A percentile compares a stretch with the other conserved stretches of the same genome.
Conservation (phyloP, 2,329 filamentous ascomycete species). For the Colletotrichum cuscutae region DNA sequence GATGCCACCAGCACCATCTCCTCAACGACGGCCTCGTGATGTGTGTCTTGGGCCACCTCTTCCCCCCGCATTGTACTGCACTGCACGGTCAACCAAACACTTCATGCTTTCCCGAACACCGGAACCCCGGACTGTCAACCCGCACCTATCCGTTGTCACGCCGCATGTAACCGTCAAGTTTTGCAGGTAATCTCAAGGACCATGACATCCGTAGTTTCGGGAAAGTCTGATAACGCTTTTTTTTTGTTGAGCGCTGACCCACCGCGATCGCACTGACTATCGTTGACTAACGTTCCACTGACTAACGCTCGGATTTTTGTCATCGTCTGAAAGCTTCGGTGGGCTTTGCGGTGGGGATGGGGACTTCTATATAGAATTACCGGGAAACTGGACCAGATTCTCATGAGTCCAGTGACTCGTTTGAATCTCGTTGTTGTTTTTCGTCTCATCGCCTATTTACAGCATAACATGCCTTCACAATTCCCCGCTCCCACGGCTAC, state of each 20-base stretch:
- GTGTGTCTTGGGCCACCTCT: neutral
- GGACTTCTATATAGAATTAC: conserved; percentile 8
- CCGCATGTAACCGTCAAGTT: conserved; percentile 19
- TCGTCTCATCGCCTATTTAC: too few species aligned
- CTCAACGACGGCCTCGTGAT: conserved; percentile 15
- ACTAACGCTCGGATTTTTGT: conserved; percentile 28
- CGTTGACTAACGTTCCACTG: conserved; percentile 30
- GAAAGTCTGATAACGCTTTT: neutral
- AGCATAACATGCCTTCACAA: conserved; percentile 14
- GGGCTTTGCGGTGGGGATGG: neutral
- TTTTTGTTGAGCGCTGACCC: conserved; percentile 23
- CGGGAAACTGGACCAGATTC: neutral
- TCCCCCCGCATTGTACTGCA: neutral
- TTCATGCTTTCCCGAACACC: neutral
- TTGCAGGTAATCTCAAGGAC: neutral
- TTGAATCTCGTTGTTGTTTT: neutral
- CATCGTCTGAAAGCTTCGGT: conserved; percentile 2
- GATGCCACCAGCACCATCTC: conserved; percentile 40
- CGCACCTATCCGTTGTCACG: conserved; percentile 6
- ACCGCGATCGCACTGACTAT: conserved; percentile 19
- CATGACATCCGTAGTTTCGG: conserved; percentile 3
- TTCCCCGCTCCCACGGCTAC: neutral
- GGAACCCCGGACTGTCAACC: conserved; percentile 6
- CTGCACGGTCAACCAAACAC: conserved; percentile 30
- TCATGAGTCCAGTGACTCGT: neutral